Percentiles rank a stretch among this genome's conserved stretches.
phyloP scores from a whole-genome alignment of 2,329 filamentous ascomycete species.

The Diplodia seriata region DNA sequence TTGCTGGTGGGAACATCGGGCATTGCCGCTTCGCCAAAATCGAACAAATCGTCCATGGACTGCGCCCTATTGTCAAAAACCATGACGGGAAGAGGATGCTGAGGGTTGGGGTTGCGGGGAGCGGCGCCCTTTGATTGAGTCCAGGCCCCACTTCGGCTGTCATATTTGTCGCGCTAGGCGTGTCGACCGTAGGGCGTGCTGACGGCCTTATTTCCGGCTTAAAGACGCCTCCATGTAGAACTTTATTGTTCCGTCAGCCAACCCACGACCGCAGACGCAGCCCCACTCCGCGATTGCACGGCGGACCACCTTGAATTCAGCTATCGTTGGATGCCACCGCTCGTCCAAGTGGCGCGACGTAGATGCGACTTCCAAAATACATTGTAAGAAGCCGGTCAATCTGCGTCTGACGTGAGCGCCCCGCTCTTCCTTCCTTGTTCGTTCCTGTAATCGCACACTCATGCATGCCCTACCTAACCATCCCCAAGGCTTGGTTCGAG shows the following conservation, averaged over 20 bases:
- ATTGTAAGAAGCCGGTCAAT: too few relatives aligned
- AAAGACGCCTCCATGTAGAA: too few relatives aligned
- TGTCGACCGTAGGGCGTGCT: background rate
- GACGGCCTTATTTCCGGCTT: background rate
- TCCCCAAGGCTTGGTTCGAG: too few relatives aligned
- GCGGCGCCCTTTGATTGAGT: background rate
- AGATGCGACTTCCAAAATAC: too few relatives aligned
- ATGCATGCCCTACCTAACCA: too few relatives aligned
- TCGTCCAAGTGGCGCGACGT: too few relatives aligned
- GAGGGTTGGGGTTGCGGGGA: background rate
- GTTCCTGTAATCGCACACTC: too few relatives aligned
- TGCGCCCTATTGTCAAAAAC: conserved; percentile 32
- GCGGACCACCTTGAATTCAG: background rate
- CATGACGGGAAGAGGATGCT: conserved; percentile 23
- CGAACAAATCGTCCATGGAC: conserved; percentile 49
- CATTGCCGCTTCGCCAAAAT: conserved; percentile 49
- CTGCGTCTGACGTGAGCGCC: background rate
- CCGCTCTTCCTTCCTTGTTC: background rate
- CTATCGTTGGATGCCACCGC: too few relatives aligned
- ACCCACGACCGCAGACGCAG: too few relatives aligned
- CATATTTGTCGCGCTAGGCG: too few relatives aligned
- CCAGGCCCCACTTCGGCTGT: too few relatives aligned
- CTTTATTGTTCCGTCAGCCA: too few relatives aligned
- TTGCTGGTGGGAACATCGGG: conserved; percentile 36
- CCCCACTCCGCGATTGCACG: background rate